Base-by-base conservation (phyloP, 371 early-diverging fungal species). In the Sporodiniella umbellata region DNA sequence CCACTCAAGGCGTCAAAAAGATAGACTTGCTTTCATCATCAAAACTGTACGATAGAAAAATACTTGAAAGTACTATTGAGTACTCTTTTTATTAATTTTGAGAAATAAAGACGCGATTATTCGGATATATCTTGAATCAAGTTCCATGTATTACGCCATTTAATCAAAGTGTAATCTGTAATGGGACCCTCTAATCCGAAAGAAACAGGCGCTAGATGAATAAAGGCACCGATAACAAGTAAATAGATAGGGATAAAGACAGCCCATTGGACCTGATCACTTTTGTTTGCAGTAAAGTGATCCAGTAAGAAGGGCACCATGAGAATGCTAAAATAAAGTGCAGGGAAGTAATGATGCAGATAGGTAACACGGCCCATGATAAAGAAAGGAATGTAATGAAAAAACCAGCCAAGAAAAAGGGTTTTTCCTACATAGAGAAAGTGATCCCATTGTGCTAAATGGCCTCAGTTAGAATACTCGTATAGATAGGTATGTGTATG, bases 321-420 rank as follows among this genome's bases (percentile, higher is more conserved):
- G 33, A 97, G 70, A 47, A 95, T 84, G 23, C 89, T 84, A 73
- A 99, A 99, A 73, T 98, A 98, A 26, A 99, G 75, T 0, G 99
- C 94, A 0, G 99, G 99, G 75, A 96, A 97, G 72, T 99, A 99
- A 67, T 99, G 99, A 67, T 99, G 99, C 38, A 98, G 75, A 58
- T 96, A 98, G 0, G 92, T 90, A 35, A 99, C 99, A 45, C 99
- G 90, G 11, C 95, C 96, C 94, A 99, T 96, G 44, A 97, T 84
- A 62, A 84, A 96, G 78, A 99, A 99, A 12, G 99, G 99, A 19
- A 94, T 45, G 73, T 95, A 99, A 68, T 99, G 99, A 51, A 99
- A 73, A 53, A 89, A 72, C 98, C 98, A 99, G 12, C 99, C 99
- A 17, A 87, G 68, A 66, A 78, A 71, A 45, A 89, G 77, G 8